phyloP scores from a whole-genome alignment of 768 basidiomycete genomes.

The Boletus tylopilopsis region DNA sequence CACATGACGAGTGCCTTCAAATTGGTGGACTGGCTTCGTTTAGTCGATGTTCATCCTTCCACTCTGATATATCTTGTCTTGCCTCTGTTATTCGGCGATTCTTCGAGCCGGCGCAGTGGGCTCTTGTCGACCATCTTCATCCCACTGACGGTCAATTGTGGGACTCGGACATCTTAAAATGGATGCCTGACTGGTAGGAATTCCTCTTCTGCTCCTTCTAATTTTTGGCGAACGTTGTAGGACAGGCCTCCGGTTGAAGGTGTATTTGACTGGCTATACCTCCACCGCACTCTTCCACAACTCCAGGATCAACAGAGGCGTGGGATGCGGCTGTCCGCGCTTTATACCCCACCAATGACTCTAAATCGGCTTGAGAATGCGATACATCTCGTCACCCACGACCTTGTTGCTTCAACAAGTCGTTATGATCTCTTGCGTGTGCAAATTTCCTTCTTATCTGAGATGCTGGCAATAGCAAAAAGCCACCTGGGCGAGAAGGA shows the following conservation, averaged over 20 bases:
- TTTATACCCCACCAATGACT: conserved; percentile 27
- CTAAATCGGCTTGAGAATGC: conserved; percentile 34
- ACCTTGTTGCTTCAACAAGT: conserved; percentile 20
- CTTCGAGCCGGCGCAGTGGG: conserved; percentile 39
- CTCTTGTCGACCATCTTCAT: conserved; percentile 43
- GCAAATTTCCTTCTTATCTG: conserved; percentile 38
- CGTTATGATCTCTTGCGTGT: conserved; percentile 24
- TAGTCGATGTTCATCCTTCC: conserved; percentile 36
- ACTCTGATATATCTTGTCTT: conserved; percentile 40
- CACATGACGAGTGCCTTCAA: conserved; percentile 45
- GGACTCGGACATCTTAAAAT: conserved; percentile 25
- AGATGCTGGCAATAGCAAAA: conserved; percentile 32
- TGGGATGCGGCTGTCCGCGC: conserved; percentile 33
- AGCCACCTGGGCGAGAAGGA: conserved; percentile 29
- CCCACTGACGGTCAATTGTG: conserved; percentile 43
- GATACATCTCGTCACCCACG: conserved; percentile 37
- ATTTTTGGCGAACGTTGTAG: background rate
- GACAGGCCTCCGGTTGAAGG: conserved; percentile 12
- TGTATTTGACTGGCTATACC: conserved; percentile 45
- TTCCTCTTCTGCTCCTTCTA: background rate
- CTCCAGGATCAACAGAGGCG: conserved; percentile 23
- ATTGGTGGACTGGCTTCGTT: conserved; percentile 62
- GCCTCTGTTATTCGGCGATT: conserved; percentile 37
- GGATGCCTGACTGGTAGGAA: conserved; percentile 28
- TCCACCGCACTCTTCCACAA: conserved; percentile 27